A percentile compares a stretch with the other conserved stretches of the same genome.
Conservation (phyloP, 345 rosid genomes). For the Gynandropsis gynandra region DNA sequence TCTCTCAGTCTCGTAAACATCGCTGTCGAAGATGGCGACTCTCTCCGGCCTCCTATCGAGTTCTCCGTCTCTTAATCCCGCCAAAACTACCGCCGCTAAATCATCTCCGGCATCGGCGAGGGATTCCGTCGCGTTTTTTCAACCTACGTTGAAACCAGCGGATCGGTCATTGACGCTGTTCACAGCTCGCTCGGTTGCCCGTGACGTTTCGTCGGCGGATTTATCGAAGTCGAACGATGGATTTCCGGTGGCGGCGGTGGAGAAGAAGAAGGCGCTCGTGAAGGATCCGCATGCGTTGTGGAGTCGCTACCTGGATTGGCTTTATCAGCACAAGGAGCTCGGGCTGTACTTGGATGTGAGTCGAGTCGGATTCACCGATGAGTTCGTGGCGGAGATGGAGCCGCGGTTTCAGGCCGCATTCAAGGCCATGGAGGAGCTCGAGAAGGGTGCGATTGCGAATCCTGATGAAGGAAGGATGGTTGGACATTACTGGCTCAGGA, state of each 20-base stretch:
- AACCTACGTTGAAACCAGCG: slow-evolving; percentile 25
- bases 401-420: slow-evolving; percentile 60
- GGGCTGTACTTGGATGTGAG: slow-evolving; percentile 91
- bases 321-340: slow-evolving; percentile 87
- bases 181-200: slow-evolving; percentile 40
- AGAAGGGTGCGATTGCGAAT: slow-evolving; percentile 88
- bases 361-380: slow-evolving; percentile 76
- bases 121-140: slow-evolving; percentile 38
- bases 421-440: slow-evolving; percentile 73
- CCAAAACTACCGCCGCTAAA: slow-evolving; percentile 23
- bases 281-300: slow-evolving; percentile 61
- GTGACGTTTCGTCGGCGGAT: slow-evolving; percentile 42
- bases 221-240: slow-evolving; percentile 31
- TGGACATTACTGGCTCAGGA: slow-evolving; percentile 94
- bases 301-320: slow-evolving; percentile 83
- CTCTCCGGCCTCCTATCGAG: slow-evolving; percentile 57
- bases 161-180: slow-evolving; percentile 20
- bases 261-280: slow-evolving; percentile 40
- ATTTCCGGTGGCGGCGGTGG: slow-evolving; percentile 15
- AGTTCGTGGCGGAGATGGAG: slow-evolving; percentile 75
- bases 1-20: slow-evolving; percentile 25
- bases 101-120: slow-evolving; percentile 22
- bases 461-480: slow-evolving; percentile 99
- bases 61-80: slow-evolving; percentile 29
- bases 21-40: slow-evolving; percentile 28